Percentiles rank a stretch among this genome's conserved stretches.
Evolutionary conservation across 306 rosid species (phyloP).

Genomic region (Cyclanthera cordifolia): DNA sequence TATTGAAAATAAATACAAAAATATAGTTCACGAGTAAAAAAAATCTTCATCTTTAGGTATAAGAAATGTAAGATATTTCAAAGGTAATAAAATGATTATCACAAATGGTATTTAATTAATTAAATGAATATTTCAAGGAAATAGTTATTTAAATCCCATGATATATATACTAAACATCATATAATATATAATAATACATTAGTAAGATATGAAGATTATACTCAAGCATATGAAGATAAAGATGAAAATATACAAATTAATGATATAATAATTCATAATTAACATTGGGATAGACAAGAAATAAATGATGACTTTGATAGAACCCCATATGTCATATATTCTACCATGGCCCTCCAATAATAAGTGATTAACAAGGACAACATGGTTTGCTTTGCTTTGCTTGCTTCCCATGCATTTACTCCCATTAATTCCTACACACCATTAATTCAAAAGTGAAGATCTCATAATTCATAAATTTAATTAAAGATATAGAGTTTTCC

Average conservation of each 20-base stretch:
- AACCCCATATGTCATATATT: constrained; percentile 1
- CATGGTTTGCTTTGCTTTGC: constrained; percentile 9
- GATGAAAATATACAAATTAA: not conserved
- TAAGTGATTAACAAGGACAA: constrained; percentile 10
- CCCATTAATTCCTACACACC: not conserved
- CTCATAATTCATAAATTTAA: not conserved
- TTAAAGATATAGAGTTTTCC: not conserved
- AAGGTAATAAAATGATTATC: no score
- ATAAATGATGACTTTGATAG: constrained; percentile 3
- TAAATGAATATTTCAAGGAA: not conserved
- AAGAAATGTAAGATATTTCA: no score
- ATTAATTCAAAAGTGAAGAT: not conserved
- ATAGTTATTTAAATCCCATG: not conserved
- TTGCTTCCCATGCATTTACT: constrained; percentile 13
- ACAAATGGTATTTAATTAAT: no score
- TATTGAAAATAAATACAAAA: no score
- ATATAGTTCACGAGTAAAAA: no score
- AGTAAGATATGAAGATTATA: not conserved
- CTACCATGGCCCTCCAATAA: constrained; percentile 10
- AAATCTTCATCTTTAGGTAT: no score
- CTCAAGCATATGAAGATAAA: not conserved
- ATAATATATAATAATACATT: not conserved
- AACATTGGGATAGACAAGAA: not conserved
- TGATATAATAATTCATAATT: no score
- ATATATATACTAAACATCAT: not conserved